A percentile compares a stretch with the other conserved stretches of the same genome.
phyloP scores from a whole-genome alignment of 345 rosid genomes.

The Eutrema japonicum region DNA sequence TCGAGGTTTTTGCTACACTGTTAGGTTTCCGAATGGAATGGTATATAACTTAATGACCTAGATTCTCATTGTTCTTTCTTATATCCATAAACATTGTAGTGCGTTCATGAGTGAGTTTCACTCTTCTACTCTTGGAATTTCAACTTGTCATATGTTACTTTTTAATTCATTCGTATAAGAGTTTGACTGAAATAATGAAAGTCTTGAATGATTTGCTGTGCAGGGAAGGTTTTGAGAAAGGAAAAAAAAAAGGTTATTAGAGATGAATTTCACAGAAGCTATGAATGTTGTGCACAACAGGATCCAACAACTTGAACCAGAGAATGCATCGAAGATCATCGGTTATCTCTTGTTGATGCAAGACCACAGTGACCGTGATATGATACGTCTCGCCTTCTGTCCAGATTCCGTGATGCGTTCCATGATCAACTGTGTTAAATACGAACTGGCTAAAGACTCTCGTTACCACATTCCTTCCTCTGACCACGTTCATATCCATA shows the following conservation, averaged over 20 bases:
- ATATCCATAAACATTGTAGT: neutral
- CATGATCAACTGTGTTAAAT: conserved; percentile 65
- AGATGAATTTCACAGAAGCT: conserved; percentile 82
- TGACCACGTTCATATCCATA: conserved; percentile 33
- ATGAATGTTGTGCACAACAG: conserved; percentile 74
- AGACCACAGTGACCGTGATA: conserved; percentile 70
- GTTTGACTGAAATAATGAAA: neutral
- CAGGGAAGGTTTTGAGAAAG: neutral
- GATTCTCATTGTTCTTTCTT: neutral
- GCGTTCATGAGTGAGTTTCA: conserved; percentile 2
- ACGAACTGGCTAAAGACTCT: conserved; percentile 48
- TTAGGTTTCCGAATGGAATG: neutral
- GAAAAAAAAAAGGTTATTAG: neutral
- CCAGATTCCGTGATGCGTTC: conserved; percentile 66
- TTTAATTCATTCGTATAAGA: neutral
- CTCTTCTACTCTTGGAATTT: neutral
- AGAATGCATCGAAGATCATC: conserved; percentile 75
- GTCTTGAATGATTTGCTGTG: neutral
- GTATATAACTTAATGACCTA: neutral
- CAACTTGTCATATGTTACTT: neutral
- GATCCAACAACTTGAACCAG: conserved; percentile 83
- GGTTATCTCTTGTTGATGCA: conserved; percentile 74
- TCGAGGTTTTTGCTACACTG: neutral
- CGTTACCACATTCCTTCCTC: conserved; percentile 36
- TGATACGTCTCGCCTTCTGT: conserved; percentile 86